Evolutionary conservation across 345 rosid genomes (phyloP), one percentile per base, ranked within the genome.

Genomic region (Lumnitzera racemosa): DNA sequence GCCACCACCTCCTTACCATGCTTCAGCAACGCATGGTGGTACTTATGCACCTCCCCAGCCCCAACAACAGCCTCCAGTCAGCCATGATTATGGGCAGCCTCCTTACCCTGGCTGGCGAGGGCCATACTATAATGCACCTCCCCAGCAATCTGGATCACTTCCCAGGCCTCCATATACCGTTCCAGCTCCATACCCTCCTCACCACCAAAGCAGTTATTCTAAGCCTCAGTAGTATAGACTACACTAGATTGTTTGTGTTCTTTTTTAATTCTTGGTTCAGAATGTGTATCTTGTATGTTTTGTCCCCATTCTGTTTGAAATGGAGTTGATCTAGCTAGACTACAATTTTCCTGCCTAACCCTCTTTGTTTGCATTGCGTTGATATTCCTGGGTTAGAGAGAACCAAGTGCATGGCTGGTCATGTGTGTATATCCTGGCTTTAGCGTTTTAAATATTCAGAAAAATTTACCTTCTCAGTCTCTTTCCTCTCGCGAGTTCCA

Each of bases 51-150:
- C 81, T 15, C 83, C 71, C 13, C 90, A 49, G 51, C 79, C 68
- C 61, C 98, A 83, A 49, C 96, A 83, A 70, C 85, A 75, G 58
- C 82, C 81, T 61, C 82, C 90, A 5, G 66, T 75, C 49, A 64
- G 80, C 72, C 85, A 78, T 9, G 94, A 83, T 23, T 87, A 87
- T 57, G 88, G 94, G 16, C 94, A 87, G 58, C 94, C 94, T 36
- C 89, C 87, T 23, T 81, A 84, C 80, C 90, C 90, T 16, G 95
- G 90, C 47, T 94, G 97, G 97, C 88, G 81, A 11, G 96, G 96
- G 24, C 86, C 97, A 11, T 94, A 90, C 74, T 83, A 88, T 76
- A 86, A 81, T 70, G 79, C 82, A 46, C 92, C 79, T 13, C 80
- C 72, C 17, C 95, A 86, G 70, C 97, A 88, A 67, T 81, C 83